Percentiles rank a stretch among this genome's conserved stretches.
These are phyloP conservation scores for Xylaria nigripes DNA, from an alignment of 495 filamentous ascomycete species.

Conservation along the genomic window DNA sequence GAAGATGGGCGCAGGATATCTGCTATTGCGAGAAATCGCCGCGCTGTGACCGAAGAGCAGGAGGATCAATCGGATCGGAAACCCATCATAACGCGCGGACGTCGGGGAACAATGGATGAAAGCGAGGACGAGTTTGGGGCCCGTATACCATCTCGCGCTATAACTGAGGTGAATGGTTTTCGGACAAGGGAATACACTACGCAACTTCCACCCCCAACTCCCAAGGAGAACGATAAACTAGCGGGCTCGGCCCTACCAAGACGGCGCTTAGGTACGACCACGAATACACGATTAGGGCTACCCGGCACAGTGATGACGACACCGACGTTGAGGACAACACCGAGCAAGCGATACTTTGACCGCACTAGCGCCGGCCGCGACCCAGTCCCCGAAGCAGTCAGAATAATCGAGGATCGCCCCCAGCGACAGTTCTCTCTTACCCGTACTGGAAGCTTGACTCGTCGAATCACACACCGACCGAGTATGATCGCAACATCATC, in stretches of 20 bases:
- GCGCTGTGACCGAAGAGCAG: conserved; percentile 41
- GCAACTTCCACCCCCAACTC: conserved; percentile 20
- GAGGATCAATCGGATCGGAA: conserved; percentile 37
- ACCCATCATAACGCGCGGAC: conserved; percentile 32
- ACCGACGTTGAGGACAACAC: conserved; percentile 16
- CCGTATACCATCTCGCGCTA: conserved; percentile 47
- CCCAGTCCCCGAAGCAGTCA: conserved; percentile 28
- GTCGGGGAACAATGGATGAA: conserved; percentile 36
- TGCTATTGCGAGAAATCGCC: conserved; percentile 33
- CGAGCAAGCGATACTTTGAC: conserved; percentile 41
- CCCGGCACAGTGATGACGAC: conserved; percentile 18
- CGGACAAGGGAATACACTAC: conserved; percentile 26
- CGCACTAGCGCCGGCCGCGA: conserved; percentile 35
- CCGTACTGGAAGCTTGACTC: conserved; percentile 34
- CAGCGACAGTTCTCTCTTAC: conserved; percentile 33
- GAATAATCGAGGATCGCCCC: conserved; percentile 32
- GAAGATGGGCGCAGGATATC: conserved; percentile 42
- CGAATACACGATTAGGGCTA: conserved; percentile 30
- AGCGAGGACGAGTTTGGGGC: conserved; percentile 41
- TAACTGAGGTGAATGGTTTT: conserved; percentile 45
- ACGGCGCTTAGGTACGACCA: conserved; percentile 32
- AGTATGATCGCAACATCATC: conserved; percentile 29
- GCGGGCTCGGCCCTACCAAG: conserved; percentile 36
- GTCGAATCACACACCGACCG: conserved; percentile 27
- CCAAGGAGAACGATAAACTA: conserved; percentile 21